Percentiles rank a stretch among this genome's conserved stretches.
Evolutionary conservation across 768 basidiomycete species (phyloP).

Genomic region (Neoboletus subvelutipes): DNA sequence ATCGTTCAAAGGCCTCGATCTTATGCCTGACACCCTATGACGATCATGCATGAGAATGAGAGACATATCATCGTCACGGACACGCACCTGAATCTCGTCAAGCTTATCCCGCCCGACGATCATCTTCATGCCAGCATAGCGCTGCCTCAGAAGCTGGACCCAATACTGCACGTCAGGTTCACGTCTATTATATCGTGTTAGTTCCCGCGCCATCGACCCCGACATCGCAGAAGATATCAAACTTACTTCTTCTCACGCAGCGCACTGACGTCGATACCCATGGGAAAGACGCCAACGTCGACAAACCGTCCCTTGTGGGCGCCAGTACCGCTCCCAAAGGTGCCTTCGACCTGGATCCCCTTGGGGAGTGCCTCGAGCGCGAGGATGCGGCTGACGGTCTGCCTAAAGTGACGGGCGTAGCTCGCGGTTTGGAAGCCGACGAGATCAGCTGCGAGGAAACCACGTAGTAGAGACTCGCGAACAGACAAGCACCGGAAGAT

Average conservation of each 20-base stretch:
- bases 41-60: neutral
- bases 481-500: conserved; percentile 91
- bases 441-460: conserved; percentile 90
- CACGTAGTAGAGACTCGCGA: conserved; percentile 72
- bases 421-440: conserved; percentile 91
- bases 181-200: conserved; percentile 40
- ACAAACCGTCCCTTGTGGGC: conserved; percentile 56
- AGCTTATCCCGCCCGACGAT: conserved; percentile 88
- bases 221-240: conserved; percentile 2
- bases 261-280: conserved; percentile 80
- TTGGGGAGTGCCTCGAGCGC: conserved; percentile 80
- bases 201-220: conserved; percentile 3
- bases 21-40: conserved; percentile 75
- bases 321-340: conserved; percentile 4
- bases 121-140: conserved; percentile 83
- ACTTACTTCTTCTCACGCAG: conserved; percentile 65
- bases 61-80: neutral
- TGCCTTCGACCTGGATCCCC: conserved; percentile 63
- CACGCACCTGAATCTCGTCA: conserved; percentile 69
- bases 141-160: conserved; percentile 74
- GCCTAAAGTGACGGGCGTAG: conserved; percentile 80
- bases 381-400: conserved; percentile 80
- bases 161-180: conserved; percentile 82
- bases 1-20: conserved; percentile 77
- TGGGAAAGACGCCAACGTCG: conserved; percentile 86